Evolutionary conservation across 1,139 yeast species (phyloP).

Genomic region (Sugiyamaella novakii): DNA sequence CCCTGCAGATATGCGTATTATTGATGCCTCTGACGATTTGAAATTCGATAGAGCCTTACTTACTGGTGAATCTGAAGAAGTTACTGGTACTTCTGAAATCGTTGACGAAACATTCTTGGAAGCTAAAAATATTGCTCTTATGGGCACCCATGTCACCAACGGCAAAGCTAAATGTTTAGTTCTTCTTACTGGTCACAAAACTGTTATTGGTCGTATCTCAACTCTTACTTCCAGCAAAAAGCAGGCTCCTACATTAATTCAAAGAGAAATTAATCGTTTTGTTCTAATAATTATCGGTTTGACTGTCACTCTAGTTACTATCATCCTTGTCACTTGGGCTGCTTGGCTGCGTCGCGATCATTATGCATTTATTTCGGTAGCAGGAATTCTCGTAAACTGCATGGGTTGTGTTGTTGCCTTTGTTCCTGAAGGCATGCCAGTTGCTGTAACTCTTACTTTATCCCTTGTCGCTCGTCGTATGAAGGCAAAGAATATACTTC

Average conservation of each 20-base stretch:
- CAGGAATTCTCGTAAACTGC: conserved; percentile 45
- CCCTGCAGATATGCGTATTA: conserved; percentile 54
- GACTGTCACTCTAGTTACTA: conserved; percentile 47
- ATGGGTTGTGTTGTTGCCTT: conserved; percentile 53
- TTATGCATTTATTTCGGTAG: conserved; percentile 49
- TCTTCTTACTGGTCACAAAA: conserved; percentile 50
- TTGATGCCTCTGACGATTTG: conserved; percentile 44
- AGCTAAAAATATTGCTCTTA: conserved; percentile 50
- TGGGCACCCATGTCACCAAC: conserved; percentile 53
- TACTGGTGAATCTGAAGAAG: conserved; percentile 57
- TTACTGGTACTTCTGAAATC: conserved; percentile 46
- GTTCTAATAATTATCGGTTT: conserved; percentile 46
- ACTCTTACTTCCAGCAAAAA: conserved; percentile 46
- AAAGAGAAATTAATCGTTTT: conserved; percentile 50
- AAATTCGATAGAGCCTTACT: conserved; percentile 56
- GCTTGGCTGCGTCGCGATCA: conserved; percentile 48
- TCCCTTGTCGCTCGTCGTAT: conserved; percentile 54
- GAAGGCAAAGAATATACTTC: conserved; percentile 51
- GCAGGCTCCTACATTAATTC: conserved; percentile 50
- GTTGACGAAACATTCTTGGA: conserved; percentile 48
- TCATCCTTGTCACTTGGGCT: conserved; percentile 52
- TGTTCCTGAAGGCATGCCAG: conserved; percentile 59
- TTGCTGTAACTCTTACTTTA: conserved; percentile 56
- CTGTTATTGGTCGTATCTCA: conserved; percentile 56
- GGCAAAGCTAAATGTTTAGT: conserved; percentile 55